These are phyloP conservation scores for Choiromyces venosus DNA, from an alignment of 495 filamentous ascomycete species.

Conservation along the genomic window DNA sequence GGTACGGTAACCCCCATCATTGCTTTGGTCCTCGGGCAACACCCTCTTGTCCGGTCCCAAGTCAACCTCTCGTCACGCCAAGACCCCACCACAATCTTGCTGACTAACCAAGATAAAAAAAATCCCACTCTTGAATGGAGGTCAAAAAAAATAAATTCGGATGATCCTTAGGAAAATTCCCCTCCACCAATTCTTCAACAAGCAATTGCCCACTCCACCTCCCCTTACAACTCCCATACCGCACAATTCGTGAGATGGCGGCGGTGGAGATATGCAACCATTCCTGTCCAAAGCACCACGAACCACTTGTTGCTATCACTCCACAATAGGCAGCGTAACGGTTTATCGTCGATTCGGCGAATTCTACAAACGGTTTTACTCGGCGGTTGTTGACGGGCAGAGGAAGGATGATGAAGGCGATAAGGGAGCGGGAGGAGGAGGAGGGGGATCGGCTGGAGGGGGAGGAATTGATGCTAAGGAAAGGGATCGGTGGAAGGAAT, in stretches of 20 bases:
- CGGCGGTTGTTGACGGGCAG: constrained; percentile 14
- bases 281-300: constrained; percentile 28
- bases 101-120: constrained; percentile 4
- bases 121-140: background rate
- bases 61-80: background rate
- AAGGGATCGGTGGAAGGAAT: background rate
- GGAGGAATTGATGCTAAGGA: background rate
- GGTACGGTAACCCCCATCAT: constrained; percentile 4
- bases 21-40: background rate
- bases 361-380: constrained; percentile 40
- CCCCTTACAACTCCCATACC: background rate
- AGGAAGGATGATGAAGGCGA: background rate
- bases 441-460: background rate
- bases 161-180: background rate
- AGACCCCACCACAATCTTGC: background rate
- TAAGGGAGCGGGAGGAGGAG: background rate
- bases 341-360: constrained; percentile 26
- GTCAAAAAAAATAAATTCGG: background rate
- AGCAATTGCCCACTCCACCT: background rate
- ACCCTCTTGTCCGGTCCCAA: background rate
- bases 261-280: constrained; percentile 36
- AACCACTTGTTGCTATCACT: background rate
- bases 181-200: constrained; percentile 20
- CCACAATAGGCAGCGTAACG: background rate
- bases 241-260: constrained; percentile 10